Percentiles rank a stretch among this genome's conserved stretches.
Conservation (phyloP, 2,329 filamentous ascomycete species). For the Penicillium sp. region DNA sequence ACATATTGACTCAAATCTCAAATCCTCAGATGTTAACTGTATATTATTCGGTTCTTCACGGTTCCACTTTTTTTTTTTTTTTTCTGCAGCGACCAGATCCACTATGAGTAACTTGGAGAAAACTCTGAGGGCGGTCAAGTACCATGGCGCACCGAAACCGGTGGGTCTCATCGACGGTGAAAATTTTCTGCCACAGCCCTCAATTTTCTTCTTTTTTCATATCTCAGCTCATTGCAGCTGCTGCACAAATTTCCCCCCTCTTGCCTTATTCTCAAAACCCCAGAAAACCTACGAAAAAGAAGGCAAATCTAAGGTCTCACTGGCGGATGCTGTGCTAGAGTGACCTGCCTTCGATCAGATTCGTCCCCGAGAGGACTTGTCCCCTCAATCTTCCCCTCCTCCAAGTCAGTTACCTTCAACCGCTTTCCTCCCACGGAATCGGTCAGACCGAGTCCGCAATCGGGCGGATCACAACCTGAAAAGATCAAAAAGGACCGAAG, state of each 20-base stretch:
- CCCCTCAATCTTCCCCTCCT: constrained; percentile 20
- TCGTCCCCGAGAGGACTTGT: constrained; percentile 42
- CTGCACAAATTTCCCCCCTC: constrained; percentile 5
- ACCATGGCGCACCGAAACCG: constrained; percentile 10
- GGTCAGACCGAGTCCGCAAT: constrained; percentile 39
- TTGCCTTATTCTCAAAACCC: constrained; percentile 3
- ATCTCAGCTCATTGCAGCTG: constrained; percentile 23
- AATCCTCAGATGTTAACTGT: background rate
- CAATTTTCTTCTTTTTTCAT: constrained; percentile 14
- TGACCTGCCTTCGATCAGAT: constrained; percentile 26
- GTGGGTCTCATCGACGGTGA: constrained; percentile 15
- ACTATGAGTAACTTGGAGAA: background rate
- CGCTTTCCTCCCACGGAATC: constrained; percentile 27
- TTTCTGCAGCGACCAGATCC: background rate
- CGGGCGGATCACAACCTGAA: constrained; percentile 42
- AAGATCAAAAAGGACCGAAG: constrained; percentile 30
- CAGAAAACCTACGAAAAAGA: background rate
- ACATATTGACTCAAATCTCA: background rate
- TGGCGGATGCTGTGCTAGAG: constrained; percentile 42
- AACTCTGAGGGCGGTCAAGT: constrained; percentile 17
- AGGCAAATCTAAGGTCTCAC: background rate
- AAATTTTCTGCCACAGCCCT: constrained; percentile 21
- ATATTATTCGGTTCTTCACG: background rate
- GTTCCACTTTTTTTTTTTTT: background rate
- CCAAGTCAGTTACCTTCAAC: constrained; percentile 32